Evolutionary conservation across 1,284 basidiomycete species (phyloP), one percentile per base, ranked within the genome.

Genomic region (Naganishia albida): DNA sequence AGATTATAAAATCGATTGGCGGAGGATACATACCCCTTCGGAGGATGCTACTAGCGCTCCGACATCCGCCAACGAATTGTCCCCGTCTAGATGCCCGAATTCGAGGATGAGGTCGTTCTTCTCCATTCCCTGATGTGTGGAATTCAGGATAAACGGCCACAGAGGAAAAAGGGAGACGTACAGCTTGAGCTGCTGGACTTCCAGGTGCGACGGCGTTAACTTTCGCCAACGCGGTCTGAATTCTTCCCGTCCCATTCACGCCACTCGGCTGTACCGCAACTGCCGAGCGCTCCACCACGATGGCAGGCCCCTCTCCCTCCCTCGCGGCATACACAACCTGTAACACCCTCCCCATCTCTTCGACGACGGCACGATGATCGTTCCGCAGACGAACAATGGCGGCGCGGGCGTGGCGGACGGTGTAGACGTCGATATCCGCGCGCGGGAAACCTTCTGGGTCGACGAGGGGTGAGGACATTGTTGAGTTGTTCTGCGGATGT

Each of bases 391-490:
- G 52, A 12, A 70, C 71, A 4, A 79, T 63, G 0, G 74, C 68
- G 0, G 75, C 67, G 39, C 80, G 74, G 7, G 91, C 90, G 63
- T 84, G 82, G 26, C 91, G 84, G 34, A 94, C 87, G 3, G 88
- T 86, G 74, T 87, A 92, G 20, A 95, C 82, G 73, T 95, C 92
- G 60, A 81, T 80, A 67, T 82, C 81, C 15, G 85, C 86, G 12
- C 90, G 84, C 0, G 93, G 93, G 76, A 91, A 95, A 7, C 92
- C 93, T 65, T 93, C 88, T 0, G 81, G 71, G 73, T 94, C 91
- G 54, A 94, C 84, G 39, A 95, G 84, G 0, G 89, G 85, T 0
- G 88, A 86, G 12, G 70, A 70, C 10, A 63, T 52, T 16, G 70
- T 74, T 2, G 70, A 70, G 8, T 71, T 72, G 67, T 79, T 75